Conservation (phyloP, 2,329 filamentous ascomycete species). For the Monilinia fructigena region DNA sequence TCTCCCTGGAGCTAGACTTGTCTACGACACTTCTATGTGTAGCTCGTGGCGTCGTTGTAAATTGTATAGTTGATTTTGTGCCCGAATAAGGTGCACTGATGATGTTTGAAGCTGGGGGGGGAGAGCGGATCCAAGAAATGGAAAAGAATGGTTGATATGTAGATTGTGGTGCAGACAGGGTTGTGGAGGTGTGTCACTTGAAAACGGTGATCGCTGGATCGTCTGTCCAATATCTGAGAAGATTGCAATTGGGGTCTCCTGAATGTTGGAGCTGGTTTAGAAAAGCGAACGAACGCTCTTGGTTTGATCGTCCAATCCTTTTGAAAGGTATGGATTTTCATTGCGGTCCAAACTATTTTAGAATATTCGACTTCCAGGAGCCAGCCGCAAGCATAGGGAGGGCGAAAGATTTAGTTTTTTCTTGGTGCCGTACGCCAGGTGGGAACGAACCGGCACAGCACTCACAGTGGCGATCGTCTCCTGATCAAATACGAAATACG, state of each 20-base stretch:
- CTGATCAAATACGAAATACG: not conserved
- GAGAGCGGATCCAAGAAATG: not conserved
- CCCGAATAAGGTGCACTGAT: too few species aligned
- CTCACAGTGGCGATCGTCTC: not conserved
- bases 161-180: not conserved
- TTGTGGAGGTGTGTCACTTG: not conserved
- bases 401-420: not conserved
- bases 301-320: not conserved
- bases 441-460: not conserved
- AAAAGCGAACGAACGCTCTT: too few species aligned
- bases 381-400: not conserved
- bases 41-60: too few species aligned
- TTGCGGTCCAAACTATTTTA: too few species aligned
- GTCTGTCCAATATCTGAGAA: not conserved
- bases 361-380: too few species aligned
- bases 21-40: too few species aligned
- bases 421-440: not conserved
- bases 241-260: too few species aligned
- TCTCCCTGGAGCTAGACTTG: too few species aligned
- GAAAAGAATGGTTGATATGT: not conserved
- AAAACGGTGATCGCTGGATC: not conserved
- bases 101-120: not conserved
- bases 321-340: not conserved
- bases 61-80: not conserved
- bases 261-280: too few species aligned